Percentiles rank a stretch among this genome's conserved stretches.
phyloP scores from a whole-genome alignment of 352 stramenopile genomes.

The Elongisporangium undulatum region DNA sequence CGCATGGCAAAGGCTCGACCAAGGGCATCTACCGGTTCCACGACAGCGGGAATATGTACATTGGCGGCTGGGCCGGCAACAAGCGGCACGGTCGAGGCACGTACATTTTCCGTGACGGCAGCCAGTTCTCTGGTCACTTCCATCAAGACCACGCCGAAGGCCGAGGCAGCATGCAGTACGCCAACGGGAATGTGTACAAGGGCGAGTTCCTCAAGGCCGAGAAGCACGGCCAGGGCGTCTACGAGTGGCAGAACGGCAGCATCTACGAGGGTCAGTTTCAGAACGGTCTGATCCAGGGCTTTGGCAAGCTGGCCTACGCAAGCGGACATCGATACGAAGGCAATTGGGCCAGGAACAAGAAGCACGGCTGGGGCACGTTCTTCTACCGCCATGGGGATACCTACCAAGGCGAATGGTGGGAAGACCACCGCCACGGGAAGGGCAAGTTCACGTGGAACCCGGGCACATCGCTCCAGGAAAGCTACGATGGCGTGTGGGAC shows the following conservation, averaged over 20 bases:
- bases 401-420: constrained; percentile 68
- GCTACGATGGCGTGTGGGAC: constrained; percentile 75
- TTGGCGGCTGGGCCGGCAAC: constrained; percentile 60
- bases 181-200: constrained; percentile 83
- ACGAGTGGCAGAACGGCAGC: constrained; percentile 76
- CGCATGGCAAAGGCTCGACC: constrained; percentile 38
- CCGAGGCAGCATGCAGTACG: constrained; percentile 70
- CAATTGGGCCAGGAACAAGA: constrained; percentile 59
- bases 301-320: constrained; percentile 54
- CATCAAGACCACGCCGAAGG: constrained; percentile 63
- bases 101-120: constrained; percentile 58
- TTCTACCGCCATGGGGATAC: constrained; percentile 78
- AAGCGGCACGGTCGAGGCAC: constrained; percentile 66
- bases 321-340: constrained; percentile 65
- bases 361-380: constrained; percentile 79
- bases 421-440: constrained; percentile 47
- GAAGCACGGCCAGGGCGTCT: constrained; percentile 59
- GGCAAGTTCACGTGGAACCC: constrained; percentile 65
- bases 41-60: constrained; percentile 60
- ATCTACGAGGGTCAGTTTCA: constrained; percentile 70
- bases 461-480: constrained; percentile 47
- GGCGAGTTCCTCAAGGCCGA: constrained; percentile 59
- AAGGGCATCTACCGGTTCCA: constrained; percentile 68
- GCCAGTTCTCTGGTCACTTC: constrained; percentile 57
- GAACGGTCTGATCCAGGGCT: constrained; percentile 58